Base-by-base conservation (phyloP, 164 flowering plant species). In the Euptelea pleiosperma region DNA sequence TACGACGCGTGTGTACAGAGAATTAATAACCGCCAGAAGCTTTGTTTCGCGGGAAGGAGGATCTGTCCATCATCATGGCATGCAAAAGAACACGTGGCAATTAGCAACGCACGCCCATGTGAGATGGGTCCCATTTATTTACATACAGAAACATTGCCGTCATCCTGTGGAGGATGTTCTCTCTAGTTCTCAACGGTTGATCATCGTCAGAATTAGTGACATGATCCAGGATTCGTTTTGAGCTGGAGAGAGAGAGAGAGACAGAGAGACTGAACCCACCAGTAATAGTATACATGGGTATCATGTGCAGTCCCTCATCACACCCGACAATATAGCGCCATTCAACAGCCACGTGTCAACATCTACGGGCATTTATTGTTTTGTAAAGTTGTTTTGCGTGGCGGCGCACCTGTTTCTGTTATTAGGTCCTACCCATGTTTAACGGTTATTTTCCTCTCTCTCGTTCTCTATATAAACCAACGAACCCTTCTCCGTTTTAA, bases 361-460 rank as follows among this genome's bases (percentile, higher is more conserved):
- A 12, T 37, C 57, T 21, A 14, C 25, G 25, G 4, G 36, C 14
- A 22, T 19, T 46, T 22, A 46, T 24, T 19, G 16, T 12, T 34
- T 10, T 0, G 14, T 5, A 22, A 46, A 46, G 30, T 11, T 46
- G 51, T 10, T 46, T 3, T 5, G n/a, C 30, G 0, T 30, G 54
- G 54, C 54, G 54, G 54, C 54, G 54, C 24, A 30, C 54, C 1
- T 35, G 16, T 39, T 45, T 39, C 55, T 55, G 43, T 39, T 49
- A 60, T 7, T 37, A 43, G 35, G 36, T 14, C 18, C 30, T 16
- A 18, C 36, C 42, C 42, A 37, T n/a, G 15, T 41, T 41, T 48
- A 51, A 42, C 57, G 24, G 57, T 60, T 41, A 8, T 51, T n/a
- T 8, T 30, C 19, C 40, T 19, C 48, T 48, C 53, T 45, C 48